Evolutionary conservation across 345 rosid species (phyloP).

Genomic region (Gossypium arboreum): DNA sequence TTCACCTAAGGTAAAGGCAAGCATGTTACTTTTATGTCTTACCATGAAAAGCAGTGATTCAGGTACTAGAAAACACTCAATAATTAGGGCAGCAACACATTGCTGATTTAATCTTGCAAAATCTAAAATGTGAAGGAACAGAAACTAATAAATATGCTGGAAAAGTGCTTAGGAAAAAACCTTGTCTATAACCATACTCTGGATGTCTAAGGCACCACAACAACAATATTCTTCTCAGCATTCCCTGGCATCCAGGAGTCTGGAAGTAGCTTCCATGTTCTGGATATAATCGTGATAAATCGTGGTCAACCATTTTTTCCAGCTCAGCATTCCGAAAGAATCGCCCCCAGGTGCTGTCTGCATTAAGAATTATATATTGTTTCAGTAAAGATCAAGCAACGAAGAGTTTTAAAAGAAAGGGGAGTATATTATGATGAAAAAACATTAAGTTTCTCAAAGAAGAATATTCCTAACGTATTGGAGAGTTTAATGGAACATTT

Average conservation of each 20-base stretch:
- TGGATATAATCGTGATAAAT: constrained; percentile 86
- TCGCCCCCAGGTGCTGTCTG: constrained; percentile 97
- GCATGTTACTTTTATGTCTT: too few relatives aligned
- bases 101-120: not conserved
- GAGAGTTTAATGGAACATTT: not conserved
- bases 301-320: constrained; percentile 92
- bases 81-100: not conserved
- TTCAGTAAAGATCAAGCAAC: not conserved
- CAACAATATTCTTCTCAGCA: constrained; percentile 80
- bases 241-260: constrained; percentile 93
- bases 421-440: not conserved
- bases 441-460: not conserved
- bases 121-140: not conserved
- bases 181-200: constrained; percentile 82
- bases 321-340: constrained; percentile 89
- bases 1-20: not conserved
- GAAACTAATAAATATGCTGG: not conserved
- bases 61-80: not conserved
- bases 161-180: constrained; percentile 27
- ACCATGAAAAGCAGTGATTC: not conserved
- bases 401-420: not conserved
- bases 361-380: constrained; percentile 6
- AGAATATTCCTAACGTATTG: not conserved
- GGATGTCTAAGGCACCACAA: constrained; percentile 96
- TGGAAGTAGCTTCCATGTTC: constrained; percentile 93